These are phyloP conservation scores for Pythium myriotylum DNA, from an alignment of 352 stramenopile genomes.

Conservation along the genomic window DNA sequence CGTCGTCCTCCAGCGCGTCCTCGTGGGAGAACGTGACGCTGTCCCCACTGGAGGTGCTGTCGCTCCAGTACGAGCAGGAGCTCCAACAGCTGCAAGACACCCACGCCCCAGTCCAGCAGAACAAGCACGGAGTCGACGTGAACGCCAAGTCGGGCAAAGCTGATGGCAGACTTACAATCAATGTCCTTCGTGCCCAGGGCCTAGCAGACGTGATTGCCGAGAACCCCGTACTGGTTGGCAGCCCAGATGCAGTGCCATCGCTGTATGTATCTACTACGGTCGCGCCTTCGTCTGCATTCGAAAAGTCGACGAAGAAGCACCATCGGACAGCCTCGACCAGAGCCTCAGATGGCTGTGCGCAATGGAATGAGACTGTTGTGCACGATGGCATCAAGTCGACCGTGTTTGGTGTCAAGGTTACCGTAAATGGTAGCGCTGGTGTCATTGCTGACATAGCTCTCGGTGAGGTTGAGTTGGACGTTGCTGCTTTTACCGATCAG, in stretches of 20 bases:
- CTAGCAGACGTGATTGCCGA: conserved; percentile 35
- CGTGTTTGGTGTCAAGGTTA: conserved; percentile 65
- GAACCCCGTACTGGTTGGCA: conserved; percentile 34
- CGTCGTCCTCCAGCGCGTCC: conserved; percentile 55
- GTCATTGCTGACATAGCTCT: conserved; percentile 72
- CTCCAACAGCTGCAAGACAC: conserved; percentile 56
- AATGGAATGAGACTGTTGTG: conserved; percentile 56
- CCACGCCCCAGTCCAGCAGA: conserved; percentile 45
- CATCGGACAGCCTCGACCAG: conserved; percentile 41
- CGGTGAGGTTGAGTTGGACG: conserved; percentile 63
- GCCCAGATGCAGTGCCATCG: conserved; percentile 21
- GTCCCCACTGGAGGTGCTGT: conserved; percentile 69
- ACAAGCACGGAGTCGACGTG: conserved; percentile 81
- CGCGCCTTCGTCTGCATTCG: conserved; percentile 60
- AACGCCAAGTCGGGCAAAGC: conserved; percentile 57
- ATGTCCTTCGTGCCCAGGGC: conserved; percentile 50
- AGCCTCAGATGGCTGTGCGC: conserved; percentile 26
- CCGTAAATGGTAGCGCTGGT: conserved; percentile 54
- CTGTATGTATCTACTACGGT: conserved; percentile 67
- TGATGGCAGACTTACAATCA: conserved; percentile 48
- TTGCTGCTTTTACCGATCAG: conserved; percentile 62
- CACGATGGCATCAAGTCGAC: conserved; percentile 74
- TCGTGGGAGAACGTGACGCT: conserved; percentile 83
- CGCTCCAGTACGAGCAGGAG: conserved; percentile 72
- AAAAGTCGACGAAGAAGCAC: conserved; percentile 74